phyloP scores from a whole-genome alignment of 352 stramenopile species.

The Phytophthora lateralis region DNA sequence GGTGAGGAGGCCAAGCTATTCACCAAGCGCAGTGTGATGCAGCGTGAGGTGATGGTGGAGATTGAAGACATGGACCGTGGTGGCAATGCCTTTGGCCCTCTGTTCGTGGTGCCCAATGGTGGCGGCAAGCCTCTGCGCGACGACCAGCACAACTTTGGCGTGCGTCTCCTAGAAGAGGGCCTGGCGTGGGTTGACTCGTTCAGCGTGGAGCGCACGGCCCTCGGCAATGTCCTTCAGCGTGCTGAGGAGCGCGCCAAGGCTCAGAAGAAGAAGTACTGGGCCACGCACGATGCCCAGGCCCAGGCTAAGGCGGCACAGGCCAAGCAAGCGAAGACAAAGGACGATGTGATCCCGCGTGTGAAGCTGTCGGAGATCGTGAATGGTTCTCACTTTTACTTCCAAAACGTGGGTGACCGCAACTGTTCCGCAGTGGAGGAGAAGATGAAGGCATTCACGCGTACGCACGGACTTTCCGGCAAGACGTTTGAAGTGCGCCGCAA shows the following conservation, averaged over 20 bases:
- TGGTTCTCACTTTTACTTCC: conserved; percentile 94
- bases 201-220: conserved; percentile 92
- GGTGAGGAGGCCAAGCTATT: conserved; percentile 91
- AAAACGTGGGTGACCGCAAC: conserved; percentile 89
- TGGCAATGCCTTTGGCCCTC: conserved; percentile 90
- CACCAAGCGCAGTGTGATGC: conserved; percentile 88
- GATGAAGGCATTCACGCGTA: conserved; percentile 93
- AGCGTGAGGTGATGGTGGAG: conserved; percentile 91
- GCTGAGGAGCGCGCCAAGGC: conserved; percentile 90
- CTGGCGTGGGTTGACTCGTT: conserved; percentile 93
- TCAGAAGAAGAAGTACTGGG: conserved; percentile 95
- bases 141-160: conserved; percentile 88
- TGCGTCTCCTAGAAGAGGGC: conserved; percentile 92
- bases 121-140: conserved; percentile 47
- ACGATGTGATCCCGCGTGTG: conserved; percentile 73
- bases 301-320: conserved; percentile 51
- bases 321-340: conserved; percentile 55
- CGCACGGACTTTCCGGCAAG: conserved; percentile 88
- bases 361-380: conserved; percentile 95
- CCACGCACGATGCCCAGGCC: conserved; percentile 77
- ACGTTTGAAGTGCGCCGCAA: conserved; percentile 92
- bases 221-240: conserved; percentile 69
- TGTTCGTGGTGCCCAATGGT: conserved; percentile 64
- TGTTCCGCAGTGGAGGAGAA: conserved; percentile 91
- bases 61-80: conserved; percentile 95